These are phyloP conservation scores for Castanospermum australe DNA, from an alignment of 306 rosid genomes.

Conservation along the genomic window DNA sequence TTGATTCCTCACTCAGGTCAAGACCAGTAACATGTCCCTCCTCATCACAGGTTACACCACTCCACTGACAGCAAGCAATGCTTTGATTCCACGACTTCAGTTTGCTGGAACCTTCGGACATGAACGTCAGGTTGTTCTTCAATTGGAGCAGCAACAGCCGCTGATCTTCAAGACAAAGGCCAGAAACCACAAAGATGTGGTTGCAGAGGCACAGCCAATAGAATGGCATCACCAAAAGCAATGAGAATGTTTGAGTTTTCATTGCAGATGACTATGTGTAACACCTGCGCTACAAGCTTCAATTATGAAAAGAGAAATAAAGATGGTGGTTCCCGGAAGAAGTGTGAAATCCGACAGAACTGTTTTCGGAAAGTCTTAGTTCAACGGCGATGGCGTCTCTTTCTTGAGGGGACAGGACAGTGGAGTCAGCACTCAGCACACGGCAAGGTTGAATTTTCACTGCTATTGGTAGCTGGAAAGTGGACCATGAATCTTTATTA, in stretches of 20 bases:
- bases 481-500: no score
- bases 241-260: neutral
- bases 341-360: no score
- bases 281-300: no score
- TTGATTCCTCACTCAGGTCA: neutral
- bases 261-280: neutral
- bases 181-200: neutral
- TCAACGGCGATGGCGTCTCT: no score
- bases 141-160: slow-evolving; percentile 10
- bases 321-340: no score
- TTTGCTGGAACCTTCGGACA: neutral
- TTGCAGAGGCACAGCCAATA: neutral
- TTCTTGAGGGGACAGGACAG: no score
- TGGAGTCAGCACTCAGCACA: no score
- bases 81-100: slow-evolving; percentile 6
- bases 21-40: slow-evolving; percentile 24
- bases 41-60: slow-evolving; percentile 39
- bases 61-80: slow-evolving; percentile 37
- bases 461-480: no score
- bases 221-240: neutral
- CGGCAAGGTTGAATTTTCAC: no score
- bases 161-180: neutral
- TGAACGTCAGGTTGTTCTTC: slow-evolving; percentile 1
- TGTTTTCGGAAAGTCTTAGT: no score
- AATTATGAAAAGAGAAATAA: no score